Percentiles rank a stretch among this genome's conserved stretches.
These are phyloP conservation scores for Aethionema arabicum DNA, from an alignment of 345 rosid species.

Conservation along the genomic window DNA sequence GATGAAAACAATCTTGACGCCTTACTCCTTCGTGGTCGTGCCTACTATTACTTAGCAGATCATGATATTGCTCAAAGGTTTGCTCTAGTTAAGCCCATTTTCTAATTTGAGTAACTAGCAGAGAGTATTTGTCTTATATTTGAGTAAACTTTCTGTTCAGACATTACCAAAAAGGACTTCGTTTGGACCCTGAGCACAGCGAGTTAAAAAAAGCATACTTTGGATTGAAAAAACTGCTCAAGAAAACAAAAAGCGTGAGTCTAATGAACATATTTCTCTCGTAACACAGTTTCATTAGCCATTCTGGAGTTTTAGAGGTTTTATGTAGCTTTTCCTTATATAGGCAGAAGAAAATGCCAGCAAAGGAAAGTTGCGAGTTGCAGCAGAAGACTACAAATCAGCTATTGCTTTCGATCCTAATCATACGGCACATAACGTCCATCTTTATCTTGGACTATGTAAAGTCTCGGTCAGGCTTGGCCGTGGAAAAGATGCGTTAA, in stretches of 20 bases:
- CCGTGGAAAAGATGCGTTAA: constrained; percentile 88
- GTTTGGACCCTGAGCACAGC: constrained; percentile 94
- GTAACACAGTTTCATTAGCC: constrained; percentile 18
- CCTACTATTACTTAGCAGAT: constrained; percentile 95
- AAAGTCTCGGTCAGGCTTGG: constrained; percentile 91
- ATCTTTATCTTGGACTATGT: constrained; percentile 94
- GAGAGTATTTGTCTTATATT: constrained; percentile 11
- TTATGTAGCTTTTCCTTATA: background rate
- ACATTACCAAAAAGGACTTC: constrained; percentile 97
- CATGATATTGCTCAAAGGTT: constrained; percentile 96
- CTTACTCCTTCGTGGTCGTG: constrained; percentile 92
- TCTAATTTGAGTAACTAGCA: background rate
- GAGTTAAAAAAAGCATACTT: constrained; percentile 94
- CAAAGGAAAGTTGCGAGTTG: constrained; percentile 87
- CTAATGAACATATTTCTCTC: constrained; percentile 9
- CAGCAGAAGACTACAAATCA: constrained; percentile 83
- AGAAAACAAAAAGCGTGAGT: constrained; percentile 93
- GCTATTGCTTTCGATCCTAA: constrained; percentile 87
- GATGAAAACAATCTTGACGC: constrained; percentile 89
- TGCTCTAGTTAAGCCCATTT: constrained; percentile 16
- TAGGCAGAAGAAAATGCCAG: constrained; percentile 93
- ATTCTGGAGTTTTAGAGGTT: background rate
- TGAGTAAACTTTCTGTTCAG: constrained; percentile 44
- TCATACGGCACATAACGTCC: constrained; percentile 82
- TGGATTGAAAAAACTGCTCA: constrained; percentile 85